phyloP scores from a whole-genome alignment of 1,139 yeast genomes.

The Hansenula sp. region DNA sequence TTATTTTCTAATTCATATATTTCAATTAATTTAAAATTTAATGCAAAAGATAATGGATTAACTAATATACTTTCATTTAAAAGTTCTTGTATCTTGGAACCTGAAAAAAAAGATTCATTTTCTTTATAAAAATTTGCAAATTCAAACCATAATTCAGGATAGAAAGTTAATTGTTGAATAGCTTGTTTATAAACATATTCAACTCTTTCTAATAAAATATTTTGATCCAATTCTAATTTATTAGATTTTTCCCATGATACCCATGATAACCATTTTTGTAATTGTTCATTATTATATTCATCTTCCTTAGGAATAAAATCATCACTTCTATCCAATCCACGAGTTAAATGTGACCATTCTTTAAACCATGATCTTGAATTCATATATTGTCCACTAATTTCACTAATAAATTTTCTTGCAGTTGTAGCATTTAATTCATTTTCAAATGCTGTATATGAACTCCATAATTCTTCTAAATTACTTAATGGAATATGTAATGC shows the following conservation, averaged over 20 bases:
- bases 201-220: conserved; percentile 52
- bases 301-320: conserved; percentile 30
- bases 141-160: conserved; percentile 85
- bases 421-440: conserved; percentile 68
- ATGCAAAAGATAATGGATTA: conserved; percentile 68
- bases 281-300: conserved; percentile 34
- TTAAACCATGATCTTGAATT: conserved; percentile 75
- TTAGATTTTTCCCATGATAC: conserved; percentile 74
- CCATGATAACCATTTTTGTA: conserved; percentile 68
- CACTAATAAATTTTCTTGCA: conserved; percentile 83
- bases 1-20: conserved; percentile 58
- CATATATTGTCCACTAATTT: conserved; percentile 84
- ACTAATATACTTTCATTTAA: conserved; percentile 54
- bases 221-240: conserved; percentile 54
- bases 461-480: conserved; percentile 77
- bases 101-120: conserved; percentile 25
- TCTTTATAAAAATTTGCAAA: conserved; percentile 38
- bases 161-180: conserved; percentile 60
- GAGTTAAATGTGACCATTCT: conserved; percentile 60
- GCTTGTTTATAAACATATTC: conserved; percentile 74
- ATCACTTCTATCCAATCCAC: conserved; percentile 35
- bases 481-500: conserved; percentile 70
- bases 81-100: conserved; percentile 26
- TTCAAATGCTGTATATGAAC: conserved; percentile 78
- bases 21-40: conserved; percentile 69